These are phyloP conservation scores for Acacia confusa DNA, from an alignment of 306 rosid species.

Conservation along the genomic window DNA sequence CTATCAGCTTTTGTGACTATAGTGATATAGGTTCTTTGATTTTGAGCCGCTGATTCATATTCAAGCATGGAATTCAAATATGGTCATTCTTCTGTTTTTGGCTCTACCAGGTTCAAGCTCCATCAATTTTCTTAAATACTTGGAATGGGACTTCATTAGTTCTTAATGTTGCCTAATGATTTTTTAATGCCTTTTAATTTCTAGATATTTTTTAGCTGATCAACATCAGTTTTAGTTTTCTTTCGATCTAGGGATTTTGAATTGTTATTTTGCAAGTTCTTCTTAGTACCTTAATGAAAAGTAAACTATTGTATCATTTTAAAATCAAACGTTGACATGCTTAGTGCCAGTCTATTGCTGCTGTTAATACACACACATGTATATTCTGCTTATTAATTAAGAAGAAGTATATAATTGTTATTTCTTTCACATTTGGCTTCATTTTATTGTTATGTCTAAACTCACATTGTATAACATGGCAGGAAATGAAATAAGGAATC, in stretches of 20 bases:
- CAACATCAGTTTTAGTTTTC: conserved; percentile 13
- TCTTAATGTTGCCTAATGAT: neutral
- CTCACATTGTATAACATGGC: conserved; percentile 16
- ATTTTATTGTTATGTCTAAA: conserved; percentile 2
- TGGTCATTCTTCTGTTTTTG: conserved; percentile 1
- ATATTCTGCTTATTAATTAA: neutral
- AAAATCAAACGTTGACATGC: neutral
- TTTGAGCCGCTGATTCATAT: neutral
- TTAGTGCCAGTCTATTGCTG: conserved; percentile 14
- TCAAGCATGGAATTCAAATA: neutral
- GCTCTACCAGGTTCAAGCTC: neutral
- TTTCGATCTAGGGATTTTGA: neutral
- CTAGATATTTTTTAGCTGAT: neutral
- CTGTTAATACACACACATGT: neutral
- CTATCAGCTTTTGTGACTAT: conserved; percentile 6
- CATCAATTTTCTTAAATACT: neutral
- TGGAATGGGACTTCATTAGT: neutral
- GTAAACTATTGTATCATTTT: neutral
- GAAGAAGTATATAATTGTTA: neutral
- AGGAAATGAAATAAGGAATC: conserved; percentile 39
- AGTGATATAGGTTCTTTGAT: conserved; percentile 10
- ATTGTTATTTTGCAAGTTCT: neutral
- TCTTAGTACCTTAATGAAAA: neutral
- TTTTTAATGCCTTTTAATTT: conserved; percentile 17
- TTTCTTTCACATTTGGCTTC: conserved; percentile 3